Conservation (phyloP, 2,329 filamentous ascomycete genomes). For the Tolypocladium cylindrosporum region DNA sequence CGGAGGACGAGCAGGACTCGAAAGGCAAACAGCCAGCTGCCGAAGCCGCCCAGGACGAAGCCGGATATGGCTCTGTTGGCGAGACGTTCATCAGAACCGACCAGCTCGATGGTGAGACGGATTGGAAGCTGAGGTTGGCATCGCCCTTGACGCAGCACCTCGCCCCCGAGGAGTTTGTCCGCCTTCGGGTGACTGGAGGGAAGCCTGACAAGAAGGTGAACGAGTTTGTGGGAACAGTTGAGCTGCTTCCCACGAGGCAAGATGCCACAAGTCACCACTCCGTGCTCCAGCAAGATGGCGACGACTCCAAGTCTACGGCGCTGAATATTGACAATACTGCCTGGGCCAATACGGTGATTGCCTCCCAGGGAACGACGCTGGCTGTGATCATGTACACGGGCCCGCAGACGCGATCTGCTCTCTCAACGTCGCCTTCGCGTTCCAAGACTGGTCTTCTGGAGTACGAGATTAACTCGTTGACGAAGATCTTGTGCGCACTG, state of each 20-base stretch:
- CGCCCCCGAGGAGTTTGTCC: conserved; percentile 58
- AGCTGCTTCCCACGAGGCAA: conserved; percentile 51
- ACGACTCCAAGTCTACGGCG: conserved; percentile 49
- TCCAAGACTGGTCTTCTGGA: conserved; percentile 92
- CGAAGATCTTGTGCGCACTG: conserved; percentile 87
- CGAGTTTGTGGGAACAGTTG: conserved; percentile 84
- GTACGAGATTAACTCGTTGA: conserved; percentile 92
- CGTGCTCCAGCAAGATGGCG: conserved; percentile 21
- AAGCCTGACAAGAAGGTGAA: conserved; percentile 92
- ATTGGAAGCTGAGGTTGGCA: conserved; percentile 92
- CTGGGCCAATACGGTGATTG: conserved; percentile 96
- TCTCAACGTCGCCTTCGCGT: conserved; percentile 84
- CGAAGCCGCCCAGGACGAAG: conserved; percentile 13
- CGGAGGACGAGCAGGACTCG: conserved; percentile 20
- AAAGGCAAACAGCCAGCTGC: conserved; percentile 25
- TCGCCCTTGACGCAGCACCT: conserved; percentile 79
- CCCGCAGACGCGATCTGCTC: conserved; percentile 81
- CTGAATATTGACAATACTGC: conserved; percentile 94
- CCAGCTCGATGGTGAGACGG: conserved; percentile 93
- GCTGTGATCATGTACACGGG: conserved; percentile 93
- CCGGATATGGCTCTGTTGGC: conserved; percentile 43
- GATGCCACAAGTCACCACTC: conserved; percentile 34
- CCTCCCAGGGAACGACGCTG: conserved; percentile 79
- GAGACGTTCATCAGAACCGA: conserved; percentile 97
- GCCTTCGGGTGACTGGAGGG: conserved; percentile 65